Evolutionary conservation across 495 filamentous ascomycete species (phyloP).

Genomic region (Penicillium coffeae): DNA sequence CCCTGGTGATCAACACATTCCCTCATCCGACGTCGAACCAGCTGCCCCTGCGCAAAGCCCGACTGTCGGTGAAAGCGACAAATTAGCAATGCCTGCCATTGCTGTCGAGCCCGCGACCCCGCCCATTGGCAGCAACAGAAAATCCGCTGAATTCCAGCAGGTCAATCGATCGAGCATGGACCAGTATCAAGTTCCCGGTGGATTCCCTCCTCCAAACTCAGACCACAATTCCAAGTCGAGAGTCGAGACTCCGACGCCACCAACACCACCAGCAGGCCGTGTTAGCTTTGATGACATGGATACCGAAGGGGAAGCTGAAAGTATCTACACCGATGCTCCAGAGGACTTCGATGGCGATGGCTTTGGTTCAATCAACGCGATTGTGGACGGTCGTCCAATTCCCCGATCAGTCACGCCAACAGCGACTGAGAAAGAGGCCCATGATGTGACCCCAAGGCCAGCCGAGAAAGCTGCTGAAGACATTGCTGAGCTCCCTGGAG

Average conservation of each 20-base stretch:
- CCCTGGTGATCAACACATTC: slow-evolving; percentile 1
- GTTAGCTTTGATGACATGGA: slow-evolving; percentile 22
- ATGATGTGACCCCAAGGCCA: slow-evolving; percentile 20
- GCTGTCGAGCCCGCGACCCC: slow-evolving; percentile 30
- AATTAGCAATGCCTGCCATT: slow-evolving; percentile 41
- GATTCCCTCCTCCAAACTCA: slow-evolving; percentile 29
- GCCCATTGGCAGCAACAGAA: slow-evolving; percentile 10
- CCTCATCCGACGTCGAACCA: not conserved
- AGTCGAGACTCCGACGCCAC: slow-evolving; percentile 4
- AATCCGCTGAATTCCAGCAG: slow-evolving; percentile 8
- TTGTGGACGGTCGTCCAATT: slow-evolving; percentile 57
- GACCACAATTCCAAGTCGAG: slow-evolving; percentile 18
- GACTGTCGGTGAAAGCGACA: slow-evolving; percentile 2
- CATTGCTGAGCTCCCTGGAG: slow-evolving; percentile 15
- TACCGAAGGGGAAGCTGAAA: slow-evolving; percentile 53
- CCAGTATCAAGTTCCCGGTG: slow-evolving; percentile 34
- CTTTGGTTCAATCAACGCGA: slow-evolving; percentile 80
- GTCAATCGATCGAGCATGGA: slow-evolving; percentile 36
- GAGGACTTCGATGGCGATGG: slow-evolving; percentile 75
- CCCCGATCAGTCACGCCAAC: slow-evolving; percentile 14
- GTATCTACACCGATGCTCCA: slow-evolving; percentile 84
- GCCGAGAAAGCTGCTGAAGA: slow-evolving; percentile 8
- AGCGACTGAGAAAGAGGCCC: slow-evolving; percentile 12
- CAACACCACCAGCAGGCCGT: slow-evolving; percentile 9
- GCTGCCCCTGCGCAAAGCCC: slow-evolving; percentile 2